phyloP scores from a whole-genome alignment of 208 protist species.

The Leishmania aethiopica region DNA sequence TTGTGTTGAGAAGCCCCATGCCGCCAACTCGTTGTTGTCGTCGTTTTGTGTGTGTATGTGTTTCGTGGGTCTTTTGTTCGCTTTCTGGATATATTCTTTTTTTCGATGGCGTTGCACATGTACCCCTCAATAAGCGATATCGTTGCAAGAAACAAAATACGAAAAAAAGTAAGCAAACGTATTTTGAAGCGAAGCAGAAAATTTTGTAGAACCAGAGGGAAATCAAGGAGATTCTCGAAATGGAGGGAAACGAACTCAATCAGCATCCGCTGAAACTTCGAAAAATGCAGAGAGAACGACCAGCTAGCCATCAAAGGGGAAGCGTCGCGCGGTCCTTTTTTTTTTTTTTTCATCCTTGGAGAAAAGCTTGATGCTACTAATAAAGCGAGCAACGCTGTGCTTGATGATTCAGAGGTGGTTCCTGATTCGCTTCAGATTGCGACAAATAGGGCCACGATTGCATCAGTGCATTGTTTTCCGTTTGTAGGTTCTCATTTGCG shows the following conservation, averaged over 20 bases:
- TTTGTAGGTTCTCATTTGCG: background rate
- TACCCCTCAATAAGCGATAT: background rate
- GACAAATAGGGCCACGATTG: background rate
- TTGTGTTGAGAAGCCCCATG: slow-evolving; percentile 44
- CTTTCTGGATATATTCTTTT: background rate
- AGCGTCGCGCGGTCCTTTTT: background rate
- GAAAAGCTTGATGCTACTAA: background rate
- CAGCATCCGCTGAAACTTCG: background rate
- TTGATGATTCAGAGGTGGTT: background rate
- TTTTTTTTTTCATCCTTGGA: background rate
- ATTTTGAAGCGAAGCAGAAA: background rate
- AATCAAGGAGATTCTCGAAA: background rate
- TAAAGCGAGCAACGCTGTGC: background rate
- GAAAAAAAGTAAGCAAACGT: background rate
- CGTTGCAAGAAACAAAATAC: no score
- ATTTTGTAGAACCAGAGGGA: background rate
- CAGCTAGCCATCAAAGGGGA: background rate
- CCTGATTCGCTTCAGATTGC: background rate
- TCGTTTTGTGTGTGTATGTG: background rate
- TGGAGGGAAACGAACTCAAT: background rate
- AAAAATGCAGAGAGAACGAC: background rate
- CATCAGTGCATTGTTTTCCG: background rate
- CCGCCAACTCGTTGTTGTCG: background rate
- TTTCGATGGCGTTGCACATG: background rate
- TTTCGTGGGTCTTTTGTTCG: background rate